Percentiles rank a stretch among this genome's conserved stretches.
Evolutionary conservation across 441 rosid species (phyloP).

Genomic region (Croton setiger): DNA sequence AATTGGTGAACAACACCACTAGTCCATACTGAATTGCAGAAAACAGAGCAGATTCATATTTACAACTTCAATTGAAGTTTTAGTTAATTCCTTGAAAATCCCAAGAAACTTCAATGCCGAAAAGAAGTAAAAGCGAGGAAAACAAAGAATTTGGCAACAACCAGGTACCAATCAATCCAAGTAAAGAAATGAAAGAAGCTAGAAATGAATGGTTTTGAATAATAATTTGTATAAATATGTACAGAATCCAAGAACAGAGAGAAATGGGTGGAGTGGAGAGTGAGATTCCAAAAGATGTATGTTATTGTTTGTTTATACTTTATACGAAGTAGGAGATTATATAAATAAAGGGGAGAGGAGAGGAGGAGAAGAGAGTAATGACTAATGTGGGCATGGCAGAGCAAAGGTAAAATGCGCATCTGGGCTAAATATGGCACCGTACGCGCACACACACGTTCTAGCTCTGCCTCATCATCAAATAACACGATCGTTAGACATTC

Average conservation of each 20-base stretch:
- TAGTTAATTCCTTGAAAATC: slow-evolving; percentile 26
- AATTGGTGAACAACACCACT: neutral
- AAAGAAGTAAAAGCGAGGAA: too few species aligned
- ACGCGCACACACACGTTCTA: slow-evolving; percentile 4
- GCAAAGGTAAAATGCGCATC: slow-evolving; percentile 5
- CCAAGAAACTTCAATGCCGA: slow-evolving; percentile 19
- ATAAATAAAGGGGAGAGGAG: slow-evolving; percentile 10
- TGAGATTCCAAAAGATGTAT: slow-evolving; percentile 7
- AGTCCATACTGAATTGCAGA: slow-evolving; percentile 5
- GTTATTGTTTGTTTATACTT: slow-evolving; percentile 11
- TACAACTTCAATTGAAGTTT: slow-evolving; percentile 16
- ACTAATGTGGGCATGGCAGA: neutral
- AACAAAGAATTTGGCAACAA: too few species aligned
- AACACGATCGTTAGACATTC: slow-evolving; percentile 30
- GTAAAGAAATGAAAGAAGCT: too few species aligned
- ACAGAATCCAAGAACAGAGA: neutral
- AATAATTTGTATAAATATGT: neutral
- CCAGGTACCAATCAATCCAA: too few species aligned
- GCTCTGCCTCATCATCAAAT: slow-evolving; percentile 25
- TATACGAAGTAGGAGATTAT: slow-evolving; percentile 8
- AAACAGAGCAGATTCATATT: slow-evolving; percentile 11
- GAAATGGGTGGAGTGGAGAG: slow-evolving; percentile 10
- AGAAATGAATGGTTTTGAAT: slow-evolving; percentile 1
- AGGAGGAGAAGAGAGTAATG: neutral
- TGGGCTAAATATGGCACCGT: slow-evolving; percentile 3